Conservation (phyloP, 192 early-diverging fungal genomes). For the Backusella liffmaniae region DNA sequence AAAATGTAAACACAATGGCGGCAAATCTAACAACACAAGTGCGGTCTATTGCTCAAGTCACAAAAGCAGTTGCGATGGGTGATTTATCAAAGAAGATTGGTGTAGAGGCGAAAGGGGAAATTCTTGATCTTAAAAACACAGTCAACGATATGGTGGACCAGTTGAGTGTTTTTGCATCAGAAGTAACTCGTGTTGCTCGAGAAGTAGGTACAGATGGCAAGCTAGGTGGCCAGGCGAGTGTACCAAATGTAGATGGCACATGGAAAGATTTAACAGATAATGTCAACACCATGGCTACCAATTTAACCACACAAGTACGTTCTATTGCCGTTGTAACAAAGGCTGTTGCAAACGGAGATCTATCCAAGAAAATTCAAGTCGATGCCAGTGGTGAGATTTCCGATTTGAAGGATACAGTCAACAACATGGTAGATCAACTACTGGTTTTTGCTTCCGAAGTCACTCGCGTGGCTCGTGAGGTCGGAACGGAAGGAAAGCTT, state of each 20-base stretch:
- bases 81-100: slow-evolving; percentile 52
- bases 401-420: slow-evolving; percentile 72
- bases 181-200: slow-evolving; percentile 60
- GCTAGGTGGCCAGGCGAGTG: slow-evolving; percentile 72
- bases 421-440: slow-evolving; percentile 76
- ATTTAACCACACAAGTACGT: slow-evolving; percentile 65
- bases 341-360: slow-evolving; percentile 56
- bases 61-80: slow-evolving; percentile 52
- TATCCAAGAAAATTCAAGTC: slow-evolving; percentile 60
- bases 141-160: slow-evolving; percentile 66
- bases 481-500: slow-evolving; percentile 53
- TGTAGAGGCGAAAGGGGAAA: slow-evolving; percentile 52
- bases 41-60: slow-evolving; percentile 53
- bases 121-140: slow-evolving; percentile 55
- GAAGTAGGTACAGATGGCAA: slow-evolving; percentile 73
- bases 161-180: slow-evolving; percentile 54
- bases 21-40: slow-evolving; percentile 55
- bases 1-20: slow-evolving; percentile 61
- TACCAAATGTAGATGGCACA: slow-evolving; percentile 66
- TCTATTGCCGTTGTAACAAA: slow-evolving; percentile 63
- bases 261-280: slow-evolving; percentile 76
- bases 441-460: slow-evolving; percentile 58
- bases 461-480: slow-evolving; percentile 33
- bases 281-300: slow-evolving; percentile 64
- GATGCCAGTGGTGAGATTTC: slow-evolving; percentile 64